phyloP scores from a whole-genome alignment of 345 rosid species.

The Salix purpurea region DNA sequence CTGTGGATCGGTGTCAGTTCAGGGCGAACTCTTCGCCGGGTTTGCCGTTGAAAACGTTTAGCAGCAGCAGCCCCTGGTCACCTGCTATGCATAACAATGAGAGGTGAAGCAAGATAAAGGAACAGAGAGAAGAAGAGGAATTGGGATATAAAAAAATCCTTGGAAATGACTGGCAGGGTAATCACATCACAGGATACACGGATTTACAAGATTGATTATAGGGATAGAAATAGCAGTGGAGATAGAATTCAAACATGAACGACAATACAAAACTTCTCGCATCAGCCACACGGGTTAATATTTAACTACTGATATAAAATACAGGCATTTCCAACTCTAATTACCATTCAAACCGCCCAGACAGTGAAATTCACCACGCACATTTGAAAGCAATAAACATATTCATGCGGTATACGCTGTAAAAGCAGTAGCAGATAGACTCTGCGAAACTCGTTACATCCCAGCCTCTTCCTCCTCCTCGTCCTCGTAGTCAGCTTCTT shows the following conservation, averaged over 20 bases:
- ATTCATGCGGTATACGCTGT: background rate
- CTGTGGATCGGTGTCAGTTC: too few relatives aligned
- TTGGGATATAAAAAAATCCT: too few relatives aligned
- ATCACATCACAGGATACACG: background rate
- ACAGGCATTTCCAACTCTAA: background rate
- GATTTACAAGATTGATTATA: background rate
- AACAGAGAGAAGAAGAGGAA: background rate
- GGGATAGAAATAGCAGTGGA: background rate
- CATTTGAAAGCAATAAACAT: background rate
- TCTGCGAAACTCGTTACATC: background rate
- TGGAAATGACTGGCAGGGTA: background rate
- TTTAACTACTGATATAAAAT: background rate
- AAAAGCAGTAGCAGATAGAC: background rate
- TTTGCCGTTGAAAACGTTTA: background rate
- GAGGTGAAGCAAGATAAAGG: background rate
- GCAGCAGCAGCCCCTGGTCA: background rate
- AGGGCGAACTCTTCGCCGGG: background rate
- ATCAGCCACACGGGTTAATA: background rate
- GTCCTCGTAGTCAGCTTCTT: constrained; percentile 14
- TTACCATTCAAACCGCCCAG: background rate
- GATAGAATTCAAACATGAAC: background rate
- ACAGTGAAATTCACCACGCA: background rate
- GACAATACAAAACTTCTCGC: background rate
- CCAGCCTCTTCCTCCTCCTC: constrained; percentile 19
- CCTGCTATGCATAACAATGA: background rate